Conservation (phyloP, 2,329 filamentous ascomycete species). For the Penicillium sumatraense region DNA sequence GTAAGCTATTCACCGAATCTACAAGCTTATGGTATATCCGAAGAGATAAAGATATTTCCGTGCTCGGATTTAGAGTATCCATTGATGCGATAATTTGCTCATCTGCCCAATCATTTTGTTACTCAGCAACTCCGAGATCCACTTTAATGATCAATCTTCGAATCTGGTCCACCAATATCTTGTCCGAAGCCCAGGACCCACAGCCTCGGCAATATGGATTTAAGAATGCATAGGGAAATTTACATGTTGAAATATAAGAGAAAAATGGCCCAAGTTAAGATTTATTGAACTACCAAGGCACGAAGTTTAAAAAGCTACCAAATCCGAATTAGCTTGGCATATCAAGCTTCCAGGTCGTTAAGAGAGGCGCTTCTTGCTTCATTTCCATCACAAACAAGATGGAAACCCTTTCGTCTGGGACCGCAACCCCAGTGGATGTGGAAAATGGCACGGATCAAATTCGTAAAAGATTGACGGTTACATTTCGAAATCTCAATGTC, state of each 20-base stretch:
- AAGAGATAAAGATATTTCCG: neutral
- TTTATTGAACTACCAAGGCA: neutral
- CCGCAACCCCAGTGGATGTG: constrained; percentile 28
- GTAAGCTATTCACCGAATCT: too few species aligned
- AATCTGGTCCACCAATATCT: neutral
- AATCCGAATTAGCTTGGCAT: neutral
- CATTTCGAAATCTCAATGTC: constrained; percentile 41
- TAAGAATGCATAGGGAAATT: constrained; percentile 11
- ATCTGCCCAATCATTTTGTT: neutral
- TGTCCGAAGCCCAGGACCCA: neutral
- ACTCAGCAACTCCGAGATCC: neutral
- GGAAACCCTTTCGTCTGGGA: constrained; percentile 36
- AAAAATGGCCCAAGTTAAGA: neutral
- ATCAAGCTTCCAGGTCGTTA: too few species aligned
- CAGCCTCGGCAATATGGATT: constrained; percentile 24
- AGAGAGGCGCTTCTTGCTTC: neutral
- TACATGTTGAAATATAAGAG: constrained; percentile 16
- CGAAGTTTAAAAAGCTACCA: neutral
- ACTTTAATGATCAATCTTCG: neutral
- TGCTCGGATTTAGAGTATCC: neutral
- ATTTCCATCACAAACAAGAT: constrained; percentile 16
- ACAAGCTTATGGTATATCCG: neutral
- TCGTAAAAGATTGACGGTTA: constrained; percentile 40
- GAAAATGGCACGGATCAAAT: constrained; percentile 25
- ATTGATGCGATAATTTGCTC: neutral